Evolutionary conservation across 345 rosid genomes (phyloP).

Genomic region (Raphanus sativus): DNA sequence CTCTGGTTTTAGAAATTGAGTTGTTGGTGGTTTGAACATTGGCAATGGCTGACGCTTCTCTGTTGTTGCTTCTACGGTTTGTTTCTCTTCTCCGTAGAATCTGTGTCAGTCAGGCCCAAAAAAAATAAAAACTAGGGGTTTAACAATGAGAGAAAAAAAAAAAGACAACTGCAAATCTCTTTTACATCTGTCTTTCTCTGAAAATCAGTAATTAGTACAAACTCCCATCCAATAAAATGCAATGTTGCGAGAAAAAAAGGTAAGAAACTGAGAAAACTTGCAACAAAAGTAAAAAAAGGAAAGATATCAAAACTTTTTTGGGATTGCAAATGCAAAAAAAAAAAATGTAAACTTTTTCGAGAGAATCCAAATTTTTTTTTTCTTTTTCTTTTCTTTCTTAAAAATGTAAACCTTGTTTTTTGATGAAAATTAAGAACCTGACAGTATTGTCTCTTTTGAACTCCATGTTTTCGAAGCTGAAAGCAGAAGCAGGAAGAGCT

Average conservation of each 20-base stretch:
- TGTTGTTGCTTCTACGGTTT: slow-evolving; percentile 27
- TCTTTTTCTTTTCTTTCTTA: not conserved
- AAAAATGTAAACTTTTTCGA: slow-evolving; percentile 18
- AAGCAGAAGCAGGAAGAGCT: slow-evolving; percentile 13
- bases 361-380: not conserved
- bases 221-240: not conserved
- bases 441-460: slow-evolving; percentile 53
- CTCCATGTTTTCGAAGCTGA: slow-evolving; percentile 42
- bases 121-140: not conserved
- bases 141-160: slow-evolving; percentile 7
- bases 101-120: slow-evolving; percentile 36
- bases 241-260: not conserved
- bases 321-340: slow-evolving; percentile 11
- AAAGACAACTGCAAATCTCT: not conserved
- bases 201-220: not conserved
- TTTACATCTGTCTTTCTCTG: slow-evolving; percentile 2
- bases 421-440: slow-evolving; percentile 44
- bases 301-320: not conserved
- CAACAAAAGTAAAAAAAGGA: not conserved
- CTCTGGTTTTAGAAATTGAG: slow-evolving; percentile 43
- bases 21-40: slow-evolving; percentile 46
- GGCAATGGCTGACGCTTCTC: slow-evolving; percentile 54
- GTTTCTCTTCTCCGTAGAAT: slow-evolving; percentile 49
- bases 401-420: not conserved
- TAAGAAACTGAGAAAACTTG: not conserved